Base-by-base conservation (phyloP, 306 rosid species). In the Elaeagnus macrophylla region DNA sequence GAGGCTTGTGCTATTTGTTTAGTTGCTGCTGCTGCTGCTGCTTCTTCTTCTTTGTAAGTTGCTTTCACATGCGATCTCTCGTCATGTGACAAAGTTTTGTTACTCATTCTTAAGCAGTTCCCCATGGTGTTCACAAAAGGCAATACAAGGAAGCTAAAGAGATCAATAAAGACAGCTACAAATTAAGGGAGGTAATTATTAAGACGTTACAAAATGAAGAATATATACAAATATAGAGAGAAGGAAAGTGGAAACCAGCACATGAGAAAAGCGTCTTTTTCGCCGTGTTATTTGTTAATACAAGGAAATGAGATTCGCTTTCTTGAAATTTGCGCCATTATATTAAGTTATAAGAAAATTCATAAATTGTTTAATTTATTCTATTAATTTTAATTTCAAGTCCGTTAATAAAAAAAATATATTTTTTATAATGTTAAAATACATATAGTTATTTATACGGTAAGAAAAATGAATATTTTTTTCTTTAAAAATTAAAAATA, bases 181-280 rank as follows among this genome's bases (percentile, higher is more conserved):
- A 45, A 15, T 41, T 25, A n/a, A n/a, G n/a, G n/a, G 13, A 15
- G 14, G 32, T 25, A 25, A 25, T 25, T 25, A 25, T 25, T 45
- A 36, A 12, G 12, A 66, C 52, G 44, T 41, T 3, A 19, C 8
- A 41, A 55, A 16, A 36, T 39, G 59, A 17, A 42, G n/a, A 14
- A 42, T 56, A 14, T 39, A 16, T 57, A 20, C n/a, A 13, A 32
- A 2, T 9, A 9, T 10, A 57, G 17, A 20, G 6, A 0, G 9
- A 10, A 6, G 56, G 60, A 48, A 9, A 0, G 35, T 18, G 41
- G 52, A 39, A 17, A 19, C 54, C 16, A 3, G 84, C 95, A 90
- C 95, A 83, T 86, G 95, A 75, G 35, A 6, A 47, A 42, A 43
- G 65, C 95, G 75, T n/a, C 67, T 66, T 37, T 77, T 76, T 74